A percentile compares a stretch with the other conserved stretches of the same genome.
Conservation (phyloP, 2,329 filamentous ascomycete genomes). For the Clarireedia sp. region DNA sequence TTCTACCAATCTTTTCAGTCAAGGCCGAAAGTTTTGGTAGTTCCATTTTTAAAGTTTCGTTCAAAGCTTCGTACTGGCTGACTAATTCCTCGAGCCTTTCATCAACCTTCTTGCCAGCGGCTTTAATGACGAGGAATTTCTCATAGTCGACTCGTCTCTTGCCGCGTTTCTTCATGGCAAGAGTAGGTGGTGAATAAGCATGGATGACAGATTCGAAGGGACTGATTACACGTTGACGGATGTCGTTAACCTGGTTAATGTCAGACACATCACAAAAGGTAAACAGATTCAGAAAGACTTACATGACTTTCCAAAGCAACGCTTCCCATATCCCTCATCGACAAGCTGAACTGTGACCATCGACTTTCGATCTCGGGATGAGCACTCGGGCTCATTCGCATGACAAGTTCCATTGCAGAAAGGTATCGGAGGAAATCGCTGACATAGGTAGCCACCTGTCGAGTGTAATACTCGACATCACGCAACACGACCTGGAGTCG, state of each 20-base stretch:
- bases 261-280: conserved; percentile 8
- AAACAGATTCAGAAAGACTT: conserved; percentile 29
- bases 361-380: conserved; percentile 86
- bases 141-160: conserved; percentile 90
- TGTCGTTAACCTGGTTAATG: conserved; percentile 44
- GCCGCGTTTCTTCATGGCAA: conserved; percentile 88
- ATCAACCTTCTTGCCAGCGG: conserved; percentile 77
- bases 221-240: conserved; percentile 76
- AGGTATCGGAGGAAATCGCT: conserved; percentile 74
- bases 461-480: conserved; percentile 87
- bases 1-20: conserved; percentile 77
- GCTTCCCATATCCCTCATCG: conserved; percentile 77
- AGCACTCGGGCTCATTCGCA: conserved; percentile 66
- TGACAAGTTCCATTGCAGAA: conserved; percentile 73
- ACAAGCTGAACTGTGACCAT: conserved; percentile 85
- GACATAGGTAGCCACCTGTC: conserved; percentile 72
- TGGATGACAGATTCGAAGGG: conserved; percentile 74
- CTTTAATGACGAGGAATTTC: conserved; percentile 67
- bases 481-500: conserved; percentile 78
- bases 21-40: conserved; percentile 74
- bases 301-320: conserved; percentile 80
- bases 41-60: conserved; percentile 88
- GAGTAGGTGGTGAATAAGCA: conserved; percentile 73
- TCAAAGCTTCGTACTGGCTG: conserved; percentile 76
- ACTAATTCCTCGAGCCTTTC: conserved; percentile 76